Conservation (phyloP, 2,329 filamentous ascomycete genomes). For the Colletotrichum eleusines region DNA sequence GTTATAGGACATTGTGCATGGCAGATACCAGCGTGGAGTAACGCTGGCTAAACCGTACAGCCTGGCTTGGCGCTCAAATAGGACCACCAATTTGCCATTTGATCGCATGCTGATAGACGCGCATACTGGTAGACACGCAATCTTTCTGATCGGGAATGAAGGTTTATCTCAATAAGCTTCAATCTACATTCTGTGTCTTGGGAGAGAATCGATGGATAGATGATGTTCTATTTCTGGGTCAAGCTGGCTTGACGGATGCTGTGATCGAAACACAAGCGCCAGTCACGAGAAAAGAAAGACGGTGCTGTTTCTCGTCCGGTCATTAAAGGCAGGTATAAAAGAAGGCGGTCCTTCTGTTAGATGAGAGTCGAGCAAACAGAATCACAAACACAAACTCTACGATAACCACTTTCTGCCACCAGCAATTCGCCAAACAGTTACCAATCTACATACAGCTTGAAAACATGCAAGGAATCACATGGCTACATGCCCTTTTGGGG, state of each 20-base stretch:
- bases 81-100: neutral
- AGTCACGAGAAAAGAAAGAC: neutral
- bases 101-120: too few relatives aligned
- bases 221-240: neutral
- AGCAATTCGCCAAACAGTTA: too few relatives aligned
- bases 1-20: neutral
- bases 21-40: neutral
- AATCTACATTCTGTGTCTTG: too few relatives aligned
- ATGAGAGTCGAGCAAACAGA: too few relatives aligned
- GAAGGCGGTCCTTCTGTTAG: neutral
- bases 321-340: neutral
- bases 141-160: too few relatives aligned
- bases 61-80: neutral
- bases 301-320: too few relatives aligned
- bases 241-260: neutral
- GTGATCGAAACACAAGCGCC: neutral
- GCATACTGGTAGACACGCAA: neutral
- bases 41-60: neutral
- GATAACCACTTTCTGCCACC: too few relatives aligned
- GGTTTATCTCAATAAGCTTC: neutral
- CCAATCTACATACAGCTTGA: neutral
- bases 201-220: too few relatives aligned
- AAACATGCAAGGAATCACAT: conserved; percentile 9
- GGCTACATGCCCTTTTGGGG: conserved; percentile 19
- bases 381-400: neutral